These are phyloP conservation scores for Aureobasidium sp. DNA, from an alignment of 2,329 filamentous ascomycete species.

Conservation along the genomic window DNA sequence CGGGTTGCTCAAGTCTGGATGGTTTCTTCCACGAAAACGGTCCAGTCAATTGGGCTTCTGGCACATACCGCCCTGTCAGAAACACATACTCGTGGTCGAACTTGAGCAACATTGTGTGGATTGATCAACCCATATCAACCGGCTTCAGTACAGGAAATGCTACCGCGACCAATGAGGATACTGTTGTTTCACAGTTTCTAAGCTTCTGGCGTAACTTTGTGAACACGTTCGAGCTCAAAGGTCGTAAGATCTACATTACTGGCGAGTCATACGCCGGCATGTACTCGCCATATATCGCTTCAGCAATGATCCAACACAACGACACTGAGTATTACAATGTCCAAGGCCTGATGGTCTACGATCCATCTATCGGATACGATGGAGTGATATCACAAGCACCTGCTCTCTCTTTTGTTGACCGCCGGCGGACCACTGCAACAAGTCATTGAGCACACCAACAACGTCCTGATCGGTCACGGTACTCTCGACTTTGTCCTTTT, in stretches of 20 bases:
- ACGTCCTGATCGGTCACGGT: constrained; percentile 24
- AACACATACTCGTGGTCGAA: constrained; percentile 45
- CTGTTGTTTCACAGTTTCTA: constrained; percentile 33
- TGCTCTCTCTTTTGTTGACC: constrained; percentile 2
- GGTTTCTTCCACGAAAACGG: constrained; percentile 37
- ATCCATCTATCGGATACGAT: constrained; percentile 34
- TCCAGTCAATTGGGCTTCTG: constrained; percentile 36
- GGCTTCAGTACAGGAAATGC: constrained; percentile 20
- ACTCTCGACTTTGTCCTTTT: constrained; percentile 20
- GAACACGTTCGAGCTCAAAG: constrained; percentile 39
- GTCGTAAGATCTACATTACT: constrained; percentile 39
- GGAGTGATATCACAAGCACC: constrained; percentile 8
- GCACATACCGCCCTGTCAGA: constrained; percentile 29
- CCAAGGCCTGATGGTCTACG: constrained; percentile 24
- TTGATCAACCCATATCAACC: constrained; percentile 29
- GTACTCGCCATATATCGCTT: constrained; percentile 50
- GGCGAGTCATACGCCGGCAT: constrained; percentile 58
- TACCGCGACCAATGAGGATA: constrained; percentile 31
- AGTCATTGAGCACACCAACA: constrained; percentile 26
- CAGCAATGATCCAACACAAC: constrained; percentile 42
- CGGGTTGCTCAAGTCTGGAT: constrained; percentile 34
- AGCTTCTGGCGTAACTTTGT: constrained; percentile 44
- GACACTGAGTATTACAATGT: constrained; percentile 25
- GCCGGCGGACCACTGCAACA: constrained; percentile 15
- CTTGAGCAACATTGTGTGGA: constrained; percentile 67